Evolutionary conservation across 129 eudicot species (phyloP), one percentile per base, ranked within the genome.

Genomic region (Tanacetum coccineum): DNA sequence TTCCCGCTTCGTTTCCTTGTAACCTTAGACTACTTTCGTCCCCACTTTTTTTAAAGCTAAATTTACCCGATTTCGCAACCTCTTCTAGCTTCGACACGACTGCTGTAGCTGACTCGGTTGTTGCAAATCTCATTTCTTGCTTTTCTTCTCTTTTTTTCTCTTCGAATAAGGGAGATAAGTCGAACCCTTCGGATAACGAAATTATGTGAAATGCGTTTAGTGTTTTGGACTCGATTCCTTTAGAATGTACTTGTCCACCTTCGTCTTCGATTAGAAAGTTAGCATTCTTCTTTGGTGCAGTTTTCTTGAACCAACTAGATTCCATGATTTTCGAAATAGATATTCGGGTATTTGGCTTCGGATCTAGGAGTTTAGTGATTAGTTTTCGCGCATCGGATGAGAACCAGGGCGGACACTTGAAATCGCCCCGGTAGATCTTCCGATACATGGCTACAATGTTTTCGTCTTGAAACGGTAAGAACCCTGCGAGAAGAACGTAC

Each of bases 381-480:
- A 93, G 48, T 28, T 53, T 68, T 0, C 85, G 76, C 3, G 96
- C 81, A 3, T 92, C 96, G 0, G 87, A 59, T 0, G 98, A 88
- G 10, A 92, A 76, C 98, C 98, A 92, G 7, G 91, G 86, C 70
- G 98, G 98, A 67, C 98, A 92, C 74, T 82, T 92, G 84, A 92
- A 92, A 50, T 78, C 81, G 6, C 81, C 81, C 0, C 74, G 48
- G 70, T 78, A 71, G 2, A 78, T 78, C 25, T 78, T 78, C 39
- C 81, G 73, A 3, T 78, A 78, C 81, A 78, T 78, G 0, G 74
- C 73, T 14, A 78, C 73, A 6, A 78, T 72, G 68, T 78, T 78
- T 9, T 78, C 81, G 26, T 77, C 81, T 20, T 77, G 77, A 25
- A 77, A 77, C 0, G 81, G 81, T 66, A 77, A 58, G 32, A 77